Conservation (phyloP, 2,329 filamentous ascomycete genomes). For the Coniochaeta pulveracea region DNA sequence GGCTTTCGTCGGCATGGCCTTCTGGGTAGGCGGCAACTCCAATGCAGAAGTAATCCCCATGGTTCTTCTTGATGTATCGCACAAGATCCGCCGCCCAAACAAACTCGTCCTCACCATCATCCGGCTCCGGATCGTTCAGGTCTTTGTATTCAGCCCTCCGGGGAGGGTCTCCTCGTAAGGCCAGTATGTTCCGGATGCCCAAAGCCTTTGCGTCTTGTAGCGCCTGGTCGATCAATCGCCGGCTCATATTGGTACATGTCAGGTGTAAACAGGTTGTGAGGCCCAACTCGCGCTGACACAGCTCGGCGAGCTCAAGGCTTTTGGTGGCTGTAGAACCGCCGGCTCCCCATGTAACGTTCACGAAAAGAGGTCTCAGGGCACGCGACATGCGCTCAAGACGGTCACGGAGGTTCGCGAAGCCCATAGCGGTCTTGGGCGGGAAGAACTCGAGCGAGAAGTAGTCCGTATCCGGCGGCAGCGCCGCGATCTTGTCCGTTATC, state of each 20-base stretch:
- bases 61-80: conserved; percentile 70
- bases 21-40: conserved; percentile 93
- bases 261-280: conserved; percentile 92
- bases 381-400: conserved; percentile 92
- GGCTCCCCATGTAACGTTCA: conserved; percentile 96
- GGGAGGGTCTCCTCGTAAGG: conserved; percentile 83
- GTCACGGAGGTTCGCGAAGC: conserved; percentile 84
- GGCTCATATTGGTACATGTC: conserved; percentile 97
- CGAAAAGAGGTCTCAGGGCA: conserved; percentile 81
- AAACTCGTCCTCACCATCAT: conserved; percentile 71
- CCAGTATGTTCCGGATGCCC: conserved; percentile 88
- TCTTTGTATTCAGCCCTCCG: conserved; percentile 77
- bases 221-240: conserved; percentile 73
- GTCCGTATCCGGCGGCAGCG: conserved; percentile 65
- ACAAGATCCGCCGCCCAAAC: conserved; percentile 84
- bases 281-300: conserved; percentile 84
- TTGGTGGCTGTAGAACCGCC: conserved; percentile 86
- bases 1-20: conserved; percentile 83
- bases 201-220: conserved; percentile 82
- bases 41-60: conserved; percentile 93
- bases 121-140: conserved; percentile 45
- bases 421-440: conserved; percentile 93
- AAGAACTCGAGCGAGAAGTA: conserved; percentile 99
- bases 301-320: conserved; percentile 86
- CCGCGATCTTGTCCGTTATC: conserved; percentile 91